phyloP scores from a whole-genome alignment of 768 basidiomycete species.

The Mrakia gelida region DNA sequence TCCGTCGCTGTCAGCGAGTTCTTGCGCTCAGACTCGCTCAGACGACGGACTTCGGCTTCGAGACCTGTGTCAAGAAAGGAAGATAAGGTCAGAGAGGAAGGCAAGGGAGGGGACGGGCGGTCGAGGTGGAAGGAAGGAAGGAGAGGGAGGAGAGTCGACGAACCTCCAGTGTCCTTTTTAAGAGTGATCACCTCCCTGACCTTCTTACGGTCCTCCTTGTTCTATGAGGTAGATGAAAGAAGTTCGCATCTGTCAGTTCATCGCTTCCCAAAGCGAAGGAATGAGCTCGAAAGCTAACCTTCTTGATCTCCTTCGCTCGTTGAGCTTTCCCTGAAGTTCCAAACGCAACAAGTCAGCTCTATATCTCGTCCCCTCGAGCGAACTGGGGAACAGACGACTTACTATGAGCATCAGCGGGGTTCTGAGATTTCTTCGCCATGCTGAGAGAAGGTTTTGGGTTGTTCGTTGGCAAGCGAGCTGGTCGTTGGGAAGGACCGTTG shows the following conservation, averaged over 20 bases:
- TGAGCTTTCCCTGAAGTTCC: constrained; percentile 70
- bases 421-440: constrained; percentile 83
- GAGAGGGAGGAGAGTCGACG: constrained; percentile 13
- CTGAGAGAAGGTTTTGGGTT: no score
- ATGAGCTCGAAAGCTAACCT: constrained; percentile 53
- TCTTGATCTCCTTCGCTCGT: constrained; percentile 91
- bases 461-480: no score
- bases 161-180: constrained; percentile 87
- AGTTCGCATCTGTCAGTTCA: neutral
- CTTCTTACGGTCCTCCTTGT: constrained; percentile 79
- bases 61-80: constrained; percentile 54
- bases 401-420: constrained; percentile 94
- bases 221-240: constrained; percentile 53
- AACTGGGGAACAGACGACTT: constrained; percentile 44
- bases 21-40: constrained; percentile 36
- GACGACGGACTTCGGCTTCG: constrained; percentile 63
- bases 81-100: neutral
- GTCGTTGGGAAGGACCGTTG: no score
- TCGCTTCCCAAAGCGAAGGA: neutral
- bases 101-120: no score
- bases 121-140: neutral
- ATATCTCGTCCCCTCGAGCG: neutral
- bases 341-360: neutral
- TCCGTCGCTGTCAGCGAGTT: constrained; percentile 48
- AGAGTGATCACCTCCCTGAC: constrained; percentile 81